A percentile compares a stretch with the other conserved stretches of the same genome.
phyloP scores from a whole-genome alignment of 2,329 filamentous ascomycete species.

The Aspergillus phoenicis region DNA sequence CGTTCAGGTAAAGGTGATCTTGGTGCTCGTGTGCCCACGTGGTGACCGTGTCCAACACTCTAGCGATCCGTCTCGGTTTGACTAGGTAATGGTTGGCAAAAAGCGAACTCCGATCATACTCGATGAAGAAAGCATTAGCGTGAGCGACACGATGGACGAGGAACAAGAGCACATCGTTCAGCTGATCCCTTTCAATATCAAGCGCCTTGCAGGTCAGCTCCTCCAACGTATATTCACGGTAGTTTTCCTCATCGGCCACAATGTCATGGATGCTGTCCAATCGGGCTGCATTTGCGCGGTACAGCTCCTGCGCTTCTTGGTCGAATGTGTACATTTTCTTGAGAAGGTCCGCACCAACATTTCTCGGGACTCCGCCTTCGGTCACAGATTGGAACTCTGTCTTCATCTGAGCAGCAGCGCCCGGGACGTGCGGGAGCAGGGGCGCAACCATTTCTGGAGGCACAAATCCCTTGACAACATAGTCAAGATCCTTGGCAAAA shows the following conservation, averaged over 20 bases:
- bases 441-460: slow-evolving; percentile 48
- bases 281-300: slow-evolving; percentile 33
- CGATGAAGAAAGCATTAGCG: slow-evolving; percentile 37
- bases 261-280: slow-evolving; percentile 43
- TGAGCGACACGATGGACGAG: slow-evolving; percentile 39
- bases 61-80: slow-evolving; percentile 54
- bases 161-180: slow-evolving; percentile 38
- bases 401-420: slow-evolving; percentile 28
- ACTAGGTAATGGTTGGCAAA: slow-evolving; percentile 50
- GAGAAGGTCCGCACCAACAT: slow-evolving; percentile 40
- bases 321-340: slow-evolving; percentile 38
- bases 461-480: slow-evolving; percentile 54
- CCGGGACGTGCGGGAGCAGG: slow-evolving; percentile 56
- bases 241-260: slow-evolving; percentile 42
- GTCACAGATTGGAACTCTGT: slow-evolving; percentile 37
- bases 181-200: slow-evolving; percentile 29
- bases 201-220: slow-evolving; percentile 42
- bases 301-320: slow-evolving; percentile 37
- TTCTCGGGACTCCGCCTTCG: slow-evolving; percentile 47
- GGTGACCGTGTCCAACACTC: slow-evolving; percentile 53
- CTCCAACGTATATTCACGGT: slow-evolving; percentile 37
- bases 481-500: slow-evolving; percentile 45
- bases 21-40: slow-evolving; percentile 60
- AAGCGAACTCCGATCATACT: slow-evolving; percentile 36
- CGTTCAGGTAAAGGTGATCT: slow-evolving; percentile 32